Conservation (phyloP, 2,329 filamentous ascomycete genomes). For the Thelonectria rubi region DNA sequence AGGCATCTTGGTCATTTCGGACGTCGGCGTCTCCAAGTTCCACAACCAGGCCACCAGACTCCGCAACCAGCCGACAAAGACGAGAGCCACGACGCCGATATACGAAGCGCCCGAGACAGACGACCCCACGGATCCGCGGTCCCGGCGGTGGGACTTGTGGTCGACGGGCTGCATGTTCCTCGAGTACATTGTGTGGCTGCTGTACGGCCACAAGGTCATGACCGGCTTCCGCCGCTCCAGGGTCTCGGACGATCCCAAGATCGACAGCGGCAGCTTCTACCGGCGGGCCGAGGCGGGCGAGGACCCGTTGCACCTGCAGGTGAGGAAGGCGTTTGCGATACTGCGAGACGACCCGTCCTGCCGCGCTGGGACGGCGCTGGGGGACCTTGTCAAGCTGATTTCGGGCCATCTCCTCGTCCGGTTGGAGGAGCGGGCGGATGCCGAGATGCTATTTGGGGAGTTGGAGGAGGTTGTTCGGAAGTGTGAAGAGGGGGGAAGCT, state of each 20-base stretch:
- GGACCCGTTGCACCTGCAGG: conserved; percentile 12
- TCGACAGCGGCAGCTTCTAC: conserved; percentile 22
- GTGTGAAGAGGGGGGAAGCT: not conserved
- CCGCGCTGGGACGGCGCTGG: conserved; percentile 4
- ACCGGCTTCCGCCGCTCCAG: conserved; percentile 10
- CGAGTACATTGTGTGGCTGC: conserved; percentile 30
- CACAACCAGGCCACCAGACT: conserved; percentile 21
- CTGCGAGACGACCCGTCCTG: conserved; percentile 8
- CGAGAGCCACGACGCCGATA: conserved; percentile 16
- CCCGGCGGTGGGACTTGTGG: conserved; percentile 30
- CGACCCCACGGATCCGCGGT: conserved; percentile 6
- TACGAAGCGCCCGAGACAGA: conserved; percentile 33
- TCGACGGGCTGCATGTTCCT: conserved; percentile 32
- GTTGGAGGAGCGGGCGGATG: not conserved
- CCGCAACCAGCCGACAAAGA: conserved; percentile 20
- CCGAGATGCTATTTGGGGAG: not conserved
- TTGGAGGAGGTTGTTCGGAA: not conserved
- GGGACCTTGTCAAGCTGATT: conserved; percentile 16
- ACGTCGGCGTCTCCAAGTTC: conserved; percentile 30
- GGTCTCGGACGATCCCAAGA: conserved; percentile 10
- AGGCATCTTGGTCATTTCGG: conserved; percentile 23
- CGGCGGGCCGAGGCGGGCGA: not conserved
- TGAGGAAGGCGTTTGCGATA: not conserved
- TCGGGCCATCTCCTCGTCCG: conserved; percentile 3
- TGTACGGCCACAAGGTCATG: conserved; percentile 11